A percentile compares a stretch with the other conserved stretches of the same genome.
Evolutionary conservation across 2,329 filamentous ascomycete species (phyloP).

Genomic region (Dactylellina drechsleri): DNA sequence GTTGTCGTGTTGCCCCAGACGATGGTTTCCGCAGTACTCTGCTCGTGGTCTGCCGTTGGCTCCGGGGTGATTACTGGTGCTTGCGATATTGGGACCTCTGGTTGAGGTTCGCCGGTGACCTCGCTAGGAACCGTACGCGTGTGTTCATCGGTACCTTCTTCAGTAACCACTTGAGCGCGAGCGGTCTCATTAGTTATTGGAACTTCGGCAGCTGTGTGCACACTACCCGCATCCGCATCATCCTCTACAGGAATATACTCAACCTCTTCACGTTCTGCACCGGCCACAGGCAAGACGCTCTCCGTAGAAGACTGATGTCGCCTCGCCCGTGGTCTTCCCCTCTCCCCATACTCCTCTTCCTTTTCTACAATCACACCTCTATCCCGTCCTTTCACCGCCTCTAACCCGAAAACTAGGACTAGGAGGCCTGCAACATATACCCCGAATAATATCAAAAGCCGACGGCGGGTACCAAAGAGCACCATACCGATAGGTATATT

Average conservation of each 20-base stretch:
- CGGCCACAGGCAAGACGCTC: slow-evolving; percentile 42
- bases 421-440: slow-evolving; percentile 35
- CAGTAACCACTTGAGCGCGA: too few relatives aligned
- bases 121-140: too few relatives aligned
- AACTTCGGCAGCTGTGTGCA: slow-evolving; percentile 23
- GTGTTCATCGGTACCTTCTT: not conserved
- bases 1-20: slow-evolving; percentile 10
- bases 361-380: slow-evolving; percentile 24
- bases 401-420: slow-evolving; percentile 20
- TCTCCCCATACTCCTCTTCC: slow-evolving; percentile 14
- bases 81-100: too few relatives aligned
- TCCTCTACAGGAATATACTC: slow-evolving; percentile 40
- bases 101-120: too few relatives aligned
- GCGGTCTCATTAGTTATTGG: slow-evolving; percentile 7
- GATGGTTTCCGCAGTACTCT: not conserved
- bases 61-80: too few relatives aligned
- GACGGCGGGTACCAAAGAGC: slow-evolving; percentile 30
- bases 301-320: slow-evolving; percentile 20
- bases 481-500: slow-evolving; percentile 50
- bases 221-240: slow-evolving; percentile 18
- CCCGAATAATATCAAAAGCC: slow-evolving; percentile 30
- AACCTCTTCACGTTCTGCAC: slow-evolving; percentile 35
- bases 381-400: slow-evolving; percentile 43
- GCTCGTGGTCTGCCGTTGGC: not conserved
- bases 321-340: slow-evolving; percentile 14